A percentile compares a stretch with the other conserved stretches of the same genome.
Evolutionary conservation across 2,329 filamentous ascomycete species (phyloP).

Genomic region (Colletotrichum endophyticum): DNA sequence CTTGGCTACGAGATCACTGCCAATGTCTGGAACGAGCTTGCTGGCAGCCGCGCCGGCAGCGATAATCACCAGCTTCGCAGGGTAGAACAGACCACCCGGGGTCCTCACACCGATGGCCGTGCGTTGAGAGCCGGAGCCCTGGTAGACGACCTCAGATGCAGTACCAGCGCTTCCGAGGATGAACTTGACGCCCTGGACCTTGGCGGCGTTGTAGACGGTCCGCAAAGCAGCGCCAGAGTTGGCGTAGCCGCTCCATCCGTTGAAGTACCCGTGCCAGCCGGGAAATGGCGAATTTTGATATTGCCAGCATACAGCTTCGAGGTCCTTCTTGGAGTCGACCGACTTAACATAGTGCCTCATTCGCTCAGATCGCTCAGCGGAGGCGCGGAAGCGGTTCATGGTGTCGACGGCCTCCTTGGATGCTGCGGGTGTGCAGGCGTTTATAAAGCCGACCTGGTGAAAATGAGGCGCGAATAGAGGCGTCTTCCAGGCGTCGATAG

Average conservation of each 20-base stretch:
- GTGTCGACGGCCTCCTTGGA: constrained; percentile 52
- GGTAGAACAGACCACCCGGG: constrained; percentile 19
- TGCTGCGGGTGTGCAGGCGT: constrained; percentile 52
- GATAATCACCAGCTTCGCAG: constrained; percentile 45
- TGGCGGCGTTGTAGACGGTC: constrained; percentile 47
- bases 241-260: constrained; percentile 60
- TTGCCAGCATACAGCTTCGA: constrained; percentile 50
- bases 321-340: constrained; percentile 40
- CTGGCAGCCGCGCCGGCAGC: constrained; percentile 56
- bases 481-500: constrained; percentile 55
- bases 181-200: constrained; percentile 43
- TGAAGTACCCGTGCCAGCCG: constrained; percentile 65
- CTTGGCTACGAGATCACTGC: constrained; percentile 56
- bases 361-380: constrained; percentile 37
- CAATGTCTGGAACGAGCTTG: constrained; percentile 51
- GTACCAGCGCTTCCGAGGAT: constrained; percentile 30
- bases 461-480: constrained; percentile 59
- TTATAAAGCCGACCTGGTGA: constrained; percentile 44
- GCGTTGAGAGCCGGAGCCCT: not conserved
- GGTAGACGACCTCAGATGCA: constrained; percentile 27
- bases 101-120: not conserved
- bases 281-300: constrained; percentile 47
- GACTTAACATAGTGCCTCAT: constrained; percentile 15
- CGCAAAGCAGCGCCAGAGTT: constrained; percentile 57
- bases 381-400: constrained; percentile 45